Base-by-base conservation (phyloP, 257 asterid species). In the Solanum pennellii region DNA sequence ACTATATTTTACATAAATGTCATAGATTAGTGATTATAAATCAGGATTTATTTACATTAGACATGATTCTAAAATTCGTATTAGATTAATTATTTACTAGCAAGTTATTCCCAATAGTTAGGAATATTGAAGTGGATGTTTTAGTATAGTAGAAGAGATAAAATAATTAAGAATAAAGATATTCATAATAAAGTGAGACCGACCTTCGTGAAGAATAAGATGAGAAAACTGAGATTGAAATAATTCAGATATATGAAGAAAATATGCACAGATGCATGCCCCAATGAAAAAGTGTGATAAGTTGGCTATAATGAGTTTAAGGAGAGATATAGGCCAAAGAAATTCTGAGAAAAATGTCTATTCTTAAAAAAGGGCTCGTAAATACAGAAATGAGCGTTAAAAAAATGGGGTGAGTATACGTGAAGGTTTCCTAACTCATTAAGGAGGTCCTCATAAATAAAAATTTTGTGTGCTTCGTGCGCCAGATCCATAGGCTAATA, bases 401-500 rank as follows among this genome's bases (percentile, higher is more conserved):
- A 39, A 41, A 45, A 11, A 45, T 12, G 5, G 6, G 12, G 0
- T 45, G 15, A 45, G 49, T 45, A 4, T 12, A 45, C 49, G 6
- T 12, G 0, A 45, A 45, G 2, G 52, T 12, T 45, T 1, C 0
- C 15, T 1, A 45, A 45, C 52, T 45, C 15, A 45, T 12, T 45
- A 45, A 1, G 6, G 6, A 45, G 16, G 52, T 45, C 16, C 18
- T 12, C 2, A 45, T 45, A 12, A 44, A 44, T 4, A 44, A 44
- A 44, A 12, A 12, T 1, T 0, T 44, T 1, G 12, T 4, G 15
- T 44, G 5, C 16, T 45, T 14, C 5, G 5, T 0, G 6, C 4
- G 15, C 16, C 1, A 45, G 5, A 45, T 45, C 49, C 5, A 45
- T 45, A 16, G 15, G 5, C 5, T 3, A 12, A 12, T 45, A 12